Conservation (phyloP, 345 rosid genomes). For the Eucalyptus regnans region DNA sequence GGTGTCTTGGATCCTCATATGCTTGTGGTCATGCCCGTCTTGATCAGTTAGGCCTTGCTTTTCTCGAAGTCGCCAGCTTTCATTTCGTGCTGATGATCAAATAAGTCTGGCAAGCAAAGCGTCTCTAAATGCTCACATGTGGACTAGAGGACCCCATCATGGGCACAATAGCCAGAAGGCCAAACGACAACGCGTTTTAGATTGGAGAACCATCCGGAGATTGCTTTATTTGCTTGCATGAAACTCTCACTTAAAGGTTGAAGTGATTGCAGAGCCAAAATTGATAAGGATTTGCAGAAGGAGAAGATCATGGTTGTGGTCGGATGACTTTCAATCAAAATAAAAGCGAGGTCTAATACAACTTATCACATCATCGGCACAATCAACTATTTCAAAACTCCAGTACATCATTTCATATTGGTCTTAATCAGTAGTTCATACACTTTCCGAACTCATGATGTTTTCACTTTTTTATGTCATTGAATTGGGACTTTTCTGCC, state of each 20-base stretch:
- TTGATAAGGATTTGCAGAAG: background rate
- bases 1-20: background rate
- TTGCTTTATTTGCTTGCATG: background rate
- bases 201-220: slow-evolving; percentile 4
- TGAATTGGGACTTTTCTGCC: background rate
- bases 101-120: background rate
- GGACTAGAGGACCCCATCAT: slow-evolving; percentile 1
- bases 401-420: background rate
- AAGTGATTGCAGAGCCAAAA: background rate
- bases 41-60: background rate
- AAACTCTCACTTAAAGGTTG: background rate
- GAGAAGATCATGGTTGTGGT: background rate
- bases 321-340: background rate
- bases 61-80: background rate
- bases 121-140: background rate
- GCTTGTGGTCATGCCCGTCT: background rate
- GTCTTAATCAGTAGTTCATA: background rate
- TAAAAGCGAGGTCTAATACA: background rate
- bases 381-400: background rate
- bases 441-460: background rate
- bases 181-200: slow-evolving; percentile 4
- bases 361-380: background rate
- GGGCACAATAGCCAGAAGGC: slow-evolving; percentile 4
- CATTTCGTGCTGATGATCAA: background rate
- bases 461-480: background rate